Evolutionary conservation across 495 filamentous ascomycete genomes (phyloP).

Genomic region (Aspergillus nanangensis): DNA sequence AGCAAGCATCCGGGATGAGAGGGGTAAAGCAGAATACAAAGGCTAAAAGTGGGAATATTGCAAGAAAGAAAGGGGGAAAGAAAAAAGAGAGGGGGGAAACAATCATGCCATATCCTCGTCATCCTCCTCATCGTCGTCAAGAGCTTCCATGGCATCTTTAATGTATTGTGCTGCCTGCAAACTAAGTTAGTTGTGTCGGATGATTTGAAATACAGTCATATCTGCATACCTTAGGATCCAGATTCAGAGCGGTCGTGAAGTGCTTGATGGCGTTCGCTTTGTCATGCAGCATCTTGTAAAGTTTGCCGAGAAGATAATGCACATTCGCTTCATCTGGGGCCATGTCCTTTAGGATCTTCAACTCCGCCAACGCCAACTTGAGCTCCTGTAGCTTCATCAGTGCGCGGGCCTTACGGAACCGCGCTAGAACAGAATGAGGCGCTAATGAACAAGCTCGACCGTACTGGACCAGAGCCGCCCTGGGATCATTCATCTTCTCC

Average conservation of each 20-base stretch:
- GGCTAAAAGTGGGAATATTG: constrained; percentile 5
- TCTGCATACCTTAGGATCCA: constrained; percentile 83
- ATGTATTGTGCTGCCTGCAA: constrained; percentile 79
- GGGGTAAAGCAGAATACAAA: neutral
- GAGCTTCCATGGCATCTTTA: constrained; percentile 85
- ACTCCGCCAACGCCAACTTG: constrained; percentile 67
- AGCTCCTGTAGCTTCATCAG: constrained; percentile 72
- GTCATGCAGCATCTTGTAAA: constrained; percentile 77
- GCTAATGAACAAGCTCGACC: constrained; percentile 72
- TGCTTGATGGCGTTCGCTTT: constrained; percentile 80
- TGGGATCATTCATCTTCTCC: constrained; percentile 77
- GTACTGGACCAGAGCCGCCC: constrained; percentile 74
- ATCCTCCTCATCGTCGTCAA: constrained; percentile 81
- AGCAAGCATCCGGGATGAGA: constrained; percentile 1
- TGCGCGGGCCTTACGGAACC: constrained; percentile 88
- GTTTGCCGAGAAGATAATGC: constrained; percentile 83
- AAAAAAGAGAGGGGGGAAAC: no score
- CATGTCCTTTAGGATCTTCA: constrained; percentile 79
- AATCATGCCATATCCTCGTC: constrained; percentile 55
- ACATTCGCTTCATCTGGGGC: constrained; percentile 95
- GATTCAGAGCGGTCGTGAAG: constrained; percentile 88
- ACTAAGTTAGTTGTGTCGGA: constrained; percentile 14
- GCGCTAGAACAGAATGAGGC: constrained; percentile 73
- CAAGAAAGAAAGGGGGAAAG: constrained; percentile 2
- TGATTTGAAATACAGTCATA: neutral